phyloP scores from a whole-genome alignment of 2,329 filamentous ascomycete genomes.

The Claviceps spartinae region DNA sequence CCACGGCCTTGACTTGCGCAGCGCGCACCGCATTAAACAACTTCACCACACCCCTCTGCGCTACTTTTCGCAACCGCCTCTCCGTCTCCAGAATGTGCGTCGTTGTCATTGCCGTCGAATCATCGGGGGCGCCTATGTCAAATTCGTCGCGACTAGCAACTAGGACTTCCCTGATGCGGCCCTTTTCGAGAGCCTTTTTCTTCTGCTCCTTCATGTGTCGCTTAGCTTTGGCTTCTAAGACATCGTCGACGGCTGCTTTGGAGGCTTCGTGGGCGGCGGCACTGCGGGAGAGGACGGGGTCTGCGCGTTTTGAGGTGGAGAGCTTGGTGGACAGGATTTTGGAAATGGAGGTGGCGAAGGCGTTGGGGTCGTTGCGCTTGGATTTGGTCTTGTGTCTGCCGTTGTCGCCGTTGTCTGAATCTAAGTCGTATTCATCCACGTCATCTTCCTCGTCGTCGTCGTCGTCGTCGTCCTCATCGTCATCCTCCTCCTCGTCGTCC shows the following conservation, averaged over 20 bases:
- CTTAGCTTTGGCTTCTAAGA: constrained; percentile 69
- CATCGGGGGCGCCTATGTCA: constrained; percentile 25
- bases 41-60: constrained; percentile 87
- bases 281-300: constrained; percentile 84
- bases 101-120: constrained; percentile 19
- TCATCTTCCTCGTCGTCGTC: constrained; percentile 23
- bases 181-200: constrained; percentile 67
- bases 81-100: constrained; percentile 55
- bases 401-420: constrained; percentile 5
- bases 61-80: constrained; percentile 69
- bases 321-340: constrained; percentile 89
- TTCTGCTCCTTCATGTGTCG: constrained; percentile 70
- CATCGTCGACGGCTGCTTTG: constrained; percentile 58
- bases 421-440: constrained; percentile 21
- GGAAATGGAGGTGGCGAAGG: constrained; percentile 84
- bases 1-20: constrained; percentile 76
- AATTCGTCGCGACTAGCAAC: constrained; percentile 43
- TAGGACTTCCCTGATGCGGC: constrained; percentile 76
- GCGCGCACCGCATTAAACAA: constrained; percentile 91
- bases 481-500: constrained; percentile 15
- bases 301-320: constrained; percentile 63
- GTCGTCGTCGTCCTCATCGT: constrained; percentile 18
- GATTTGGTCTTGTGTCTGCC: constrained; percentile 34
- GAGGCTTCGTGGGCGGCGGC: constrained; percentile 59
- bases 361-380: constrained; percentile 83